Evolutionary conservation across 1,284 basidiomycete genomes (phyloP).

Genomic region (Wolfiporia cocos): DNA sequence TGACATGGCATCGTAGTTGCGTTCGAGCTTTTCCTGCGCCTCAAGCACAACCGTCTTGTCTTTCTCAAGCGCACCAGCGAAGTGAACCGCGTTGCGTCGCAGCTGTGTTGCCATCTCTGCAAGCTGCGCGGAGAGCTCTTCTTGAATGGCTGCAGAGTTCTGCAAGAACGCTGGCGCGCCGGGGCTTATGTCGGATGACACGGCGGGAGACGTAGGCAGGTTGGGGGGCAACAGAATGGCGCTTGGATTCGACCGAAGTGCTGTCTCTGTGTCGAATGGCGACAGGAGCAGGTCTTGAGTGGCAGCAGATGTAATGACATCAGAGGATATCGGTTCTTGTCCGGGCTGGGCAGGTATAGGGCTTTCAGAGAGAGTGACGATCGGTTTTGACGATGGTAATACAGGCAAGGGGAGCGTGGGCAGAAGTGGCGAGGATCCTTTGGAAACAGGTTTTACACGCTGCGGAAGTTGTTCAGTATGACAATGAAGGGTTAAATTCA

Average conservation of each 20-base stretch:
- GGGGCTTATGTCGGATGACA: constrained; percentile 29
- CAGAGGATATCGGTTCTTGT: constrained; percentile 12
- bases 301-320: constrained; percentile 11
- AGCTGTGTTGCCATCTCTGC: constrained; percentile 75
- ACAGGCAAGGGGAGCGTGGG: constrained; percentile 20
- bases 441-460: too few species aligned
- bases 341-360: too few species aligned
- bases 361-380: too few species aligned
- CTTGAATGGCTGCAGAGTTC: constrained; percentile 57
- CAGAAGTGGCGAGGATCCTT: too few species aligned
- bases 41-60: constrained; percentile 59
- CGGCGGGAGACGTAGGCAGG: constrained; percentile 17
- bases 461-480: constrained; percentile 9
- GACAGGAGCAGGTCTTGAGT: constrained; percentile 29
- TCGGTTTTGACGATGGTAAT: constrained; percentile 4
- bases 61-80: constrained; percentile 55
- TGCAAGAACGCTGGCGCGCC: constrained; percentile 42
- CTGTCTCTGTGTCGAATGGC: constrained; percentile 19
- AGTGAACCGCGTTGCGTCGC: constrained; percentile 66
- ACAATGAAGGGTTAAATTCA: neutral
- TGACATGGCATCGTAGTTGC: constrained; percentile 65
- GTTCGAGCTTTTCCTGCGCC: constrained; percentile 61
- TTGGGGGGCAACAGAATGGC: constrained; percentile 20
- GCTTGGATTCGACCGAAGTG: constrained; percentile 8
- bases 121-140: constrained; percentile 68